A percentile compares a stretch with the other conserved stretches of the same genome.
Evolutionary conservation across 345 rosid genomes (phyloP).

Genomic region (Arabis alpina): DNA sequence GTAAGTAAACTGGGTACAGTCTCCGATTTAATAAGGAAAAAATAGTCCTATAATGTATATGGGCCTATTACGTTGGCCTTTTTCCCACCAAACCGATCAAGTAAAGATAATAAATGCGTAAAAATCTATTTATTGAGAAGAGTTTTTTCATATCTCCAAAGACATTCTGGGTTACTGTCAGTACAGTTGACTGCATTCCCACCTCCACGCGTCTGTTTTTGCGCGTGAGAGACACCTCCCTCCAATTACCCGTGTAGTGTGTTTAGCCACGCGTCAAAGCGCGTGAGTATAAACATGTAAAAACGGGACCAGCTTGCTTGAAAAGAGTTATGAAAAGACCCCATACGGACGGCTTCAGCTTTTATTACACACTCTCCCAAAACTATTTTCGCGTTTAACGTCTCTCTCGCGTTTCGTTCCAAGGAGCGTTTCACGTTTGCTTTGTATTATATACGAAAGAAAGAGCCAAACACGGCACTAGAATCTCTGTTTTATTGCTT

Average conservation of each 20-base stretch:
- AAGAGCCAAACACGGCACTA: constrained; percentile 20
- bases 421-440: background rate
- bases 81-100: constrained; percentile 4
- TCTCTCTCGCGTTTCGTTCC: constrained; percentile 10
- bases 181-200: constrained; percentile 28
- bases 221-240: background rate
- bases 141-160: constrained; percentile 9
- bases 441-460: background rate
- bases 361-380: constrained; percentile 39
- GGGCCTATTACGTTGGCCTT: constrained; percentile 19
- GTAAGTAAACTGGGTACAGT: constrained; percentile 2
- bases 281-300: background rate
- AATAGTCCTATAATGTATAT: background rate
- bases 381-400: constrained; percentile 10
- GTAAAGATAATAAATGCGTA: constrained; percentile 5
- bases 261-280: constrained; percentile 2
- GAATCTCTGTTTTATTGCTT: constrained; percentile 32
- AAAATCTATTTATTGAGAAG: constrained; percentile 9
- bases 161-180: constrained; percentile 40
- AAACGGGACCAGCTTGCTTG: constrained; percentile 25
- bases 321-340: constrained; percentile 27
- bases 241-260: background rate
- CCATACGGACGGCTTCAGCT: constrained; percentile 20
- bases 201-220: background rate
- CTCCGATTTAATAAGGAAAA: background rate